A percentile compares a stretch with the other conserved stretches of the same genome.
Evolutionary conservation across 495 filamentous ascomycete species (phyloP).

Genomic region (Lophiotrema nucula): DNA sequence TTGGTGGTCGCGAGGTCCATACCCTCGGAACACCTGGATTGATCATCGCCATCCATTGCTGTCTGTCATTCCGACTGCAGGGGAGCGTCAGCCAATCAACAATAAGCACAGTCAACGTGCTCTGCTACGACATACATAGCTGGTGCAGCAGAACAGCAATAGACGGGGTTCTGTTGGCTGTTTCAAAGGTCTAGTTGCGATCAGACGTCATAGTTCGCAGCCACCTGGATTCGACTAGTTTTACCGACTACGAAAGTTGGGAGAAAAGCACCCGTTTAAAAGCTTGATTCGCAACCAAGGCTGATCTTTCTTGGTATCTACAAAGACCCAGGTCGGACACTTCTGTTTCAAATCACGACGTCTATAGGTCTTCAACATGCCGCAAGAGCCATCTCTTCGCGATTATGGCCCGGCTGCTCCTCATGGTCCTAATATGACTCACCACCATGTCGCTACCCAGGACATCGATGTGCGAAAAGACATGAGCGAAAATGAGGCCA

Average conservation of each 20-base stretch:
- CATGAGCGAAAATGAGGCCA: constrained; percentile 62
- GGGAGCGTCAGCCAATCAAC: neutral
- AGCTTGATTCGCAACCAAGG: neutral
- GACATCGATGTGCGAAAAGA: constrained; percentile 38
- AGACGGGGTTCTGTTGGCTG: no score
- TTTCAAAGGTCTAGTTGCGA: no score
- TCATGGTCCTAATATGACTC: constrained; percentile 43
- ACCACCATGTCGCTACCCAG: constrained; percentile 36
- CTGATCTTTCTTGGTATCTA: neutral
- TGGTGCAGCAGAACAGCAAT: no score
- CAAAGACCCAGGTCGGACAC: no score
- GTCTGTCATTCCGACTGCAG: neutral
- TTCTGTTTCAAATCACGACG: no score
- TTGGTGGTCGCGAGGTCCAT: neutral
- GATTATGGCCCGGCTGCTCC: constrained; percentile 53
- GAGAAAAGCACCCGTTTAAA: constrained; percentile 5
- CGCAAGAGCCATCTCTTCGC: constrained; percentile 32
- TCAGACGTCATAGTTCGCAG: no score
- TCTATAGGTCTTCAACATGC: no score
- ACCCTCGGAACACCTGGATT: neutral
- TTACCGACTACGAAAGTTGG: neutral
- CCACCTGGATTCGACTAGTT: no score
- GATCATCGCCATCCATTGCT: neutral
- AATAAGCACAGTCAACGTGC: no score
- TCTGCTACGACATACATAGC: no score